phyloP scores from a whole-genome alignment of 176 grass and related monocot species.

The Musa troglodytarum region DNA sequence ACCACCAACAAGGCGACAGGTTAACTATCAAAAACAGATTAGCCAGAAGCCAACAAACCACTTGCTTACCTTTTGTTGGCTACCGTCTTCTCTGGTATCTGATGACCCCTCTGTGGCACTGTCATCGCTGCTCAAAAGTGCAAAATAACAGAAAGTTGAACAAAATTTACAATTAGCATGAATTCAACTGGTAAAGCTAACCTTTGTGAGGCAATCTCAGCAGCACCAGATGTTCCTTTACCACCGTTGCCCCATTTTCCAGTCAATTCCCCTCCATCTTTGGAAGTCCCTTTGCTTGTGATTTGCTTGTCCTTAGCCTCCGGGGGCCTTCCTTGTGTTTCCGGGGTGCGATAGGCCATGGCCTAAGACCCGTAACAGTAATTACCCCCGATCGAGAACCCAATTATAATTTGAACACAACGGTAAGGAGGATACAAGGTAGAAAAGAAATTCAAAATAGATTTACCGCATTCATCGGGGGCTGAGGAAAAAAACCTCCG shows the following conservation, averaged over 20 bases:
- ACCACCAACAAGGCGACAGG: not conserved
- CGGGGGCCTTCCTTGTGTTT: constrained; percentile 29
- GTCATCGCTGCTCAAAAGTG: constrained; percentile 34
- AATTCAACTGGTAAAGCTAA: constrained; percentile 23
- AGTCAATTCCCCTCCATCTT: constrained; percentile 47
- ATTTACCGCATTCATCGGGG: constrained; percentile 65
- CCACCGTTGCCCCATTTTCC: constrained; percentile 2
- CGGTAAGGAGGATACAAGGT: not conserved
- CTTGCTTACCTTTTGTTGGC: constrained; percentile 53
- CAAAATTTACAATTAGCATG: not conserved
- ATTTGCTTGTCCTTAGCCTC: constrained; percentile 60
- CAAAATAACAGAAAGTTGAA: constrained; percentile 19
- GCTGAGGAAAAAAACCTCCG: constrained; percentile 73
- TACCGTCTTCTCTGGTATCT: constrained; percentile 61
- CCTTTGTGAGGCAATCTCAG: constrained; percentile 64
- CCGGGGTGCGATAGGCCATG: constrained; percentile 44
- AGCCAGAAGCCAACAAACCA: not conserved
- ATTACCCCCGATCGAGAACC: constrained; percentile 12
- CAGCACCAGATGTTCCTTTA: constrained; percentile 26
- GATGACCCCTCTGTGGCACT: constrained; percentile 69
- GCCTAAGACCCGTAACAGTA: constrained; percentile 20
- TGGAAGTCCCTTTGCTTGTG: constrained; percentile 27
- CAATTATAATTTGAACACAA: not conserved
- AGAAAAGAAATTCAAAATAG: constrained; percentile 1
- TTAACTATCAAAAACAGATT: not conserved